These are phyloP conservation scores for Handroanthus guayacan DNA, from an alignment of 257 asterid genomes.

Conservation along the genomic window DNA sequence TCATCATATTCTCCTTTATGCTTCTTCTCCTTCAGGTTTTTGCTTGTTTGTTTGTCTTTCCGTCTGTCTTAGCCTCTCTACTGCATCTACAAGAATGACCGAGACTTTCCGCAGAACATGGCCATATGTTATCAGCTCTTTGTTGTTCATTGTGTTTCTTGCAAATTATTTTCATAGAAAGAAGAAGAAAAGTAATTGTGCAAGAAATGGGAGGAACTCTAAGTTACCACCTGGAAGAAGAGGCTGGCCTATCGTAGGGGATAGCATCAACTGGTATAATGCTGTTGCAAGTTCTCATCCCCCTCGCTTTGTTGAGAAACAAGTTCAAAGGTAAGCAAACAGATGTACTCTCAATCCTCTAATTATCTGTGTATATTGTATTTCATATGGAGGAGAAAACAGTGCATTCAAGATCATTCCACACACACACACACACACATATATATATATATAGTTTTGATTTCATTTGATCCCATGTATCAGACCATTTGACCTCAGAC, in stretches of 20 bases:
- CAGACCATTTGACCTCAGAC: neutral
- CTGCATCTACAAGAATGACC: constrained; percentile 40
- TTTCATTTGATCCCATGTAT: neutral
- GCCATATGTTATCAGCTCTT: constrained; percentile 41
- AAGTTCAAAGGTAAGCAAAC: constrained; percentile 59
- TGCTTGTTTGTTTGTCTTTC: constrained; percentile 22
- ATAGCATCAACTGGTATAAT: constrained; percentile 83
- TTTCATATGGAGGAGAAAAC: neutral
- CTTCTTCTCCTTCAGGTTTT: constrained; percentile 25
- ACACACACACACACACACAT: neutral
- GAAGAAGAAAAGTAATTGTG: constrained; percentile 21
- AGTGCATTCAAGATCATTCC: neutral
- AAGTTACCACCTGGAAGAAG: constrained; percentile 83
- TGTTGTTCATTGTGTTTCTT: constrained; percentile 43
- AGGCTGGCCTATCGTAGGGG: constrained; percentile 83
- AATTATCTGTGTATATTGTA: neutral
- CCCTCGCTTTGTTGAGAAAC: constrained; percentile 73
- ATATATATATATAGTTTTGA: neutral
- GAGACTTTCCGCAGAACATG: constrained; percentile 31
- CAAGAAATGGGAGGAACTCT: constrained; percentile 4
- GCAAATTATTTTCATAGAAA: constrained; percentile 31
- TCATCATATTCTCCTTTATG: constrained; percentile 3
- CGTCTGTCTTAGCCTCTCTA: constrained; percentile 10
- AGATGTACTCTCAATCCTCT: neutral
- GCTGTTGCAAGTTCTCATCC: constrained; percentile 93